Percentiles rank a stretch among this genome's conserved stretches.
Evolutionary conservation across 805 yeast genomes (phyloP).

Genomic region (Saccharomyces kudriavzevii): DNA sequence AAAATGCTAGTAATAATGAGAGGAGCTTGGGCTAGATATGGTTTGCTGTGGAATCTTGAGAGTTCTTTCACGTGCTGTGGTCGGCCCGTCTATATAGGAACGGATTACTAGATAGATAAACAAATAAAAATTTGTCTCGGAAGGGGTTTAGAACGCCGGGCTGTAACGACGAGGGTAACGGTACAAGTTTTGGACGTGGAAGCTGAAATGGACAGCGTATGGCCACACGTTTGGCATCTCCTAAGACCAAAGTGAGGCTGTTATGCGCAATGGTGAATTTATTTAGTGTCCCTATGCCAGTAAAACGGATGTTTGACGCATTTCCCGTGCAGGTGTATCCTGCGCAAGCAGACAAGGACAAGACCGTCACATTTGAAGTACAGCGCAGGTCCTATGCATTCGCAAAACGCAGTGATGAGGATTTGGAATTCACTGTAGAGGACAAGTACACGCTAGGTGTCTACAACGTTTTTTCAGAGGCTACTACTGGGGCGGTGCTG

Average conservation of each 20-base stretch:
- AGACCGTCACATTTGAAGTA: slow-evolving; percentile 20
- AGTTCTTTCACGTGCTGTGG: background rate
- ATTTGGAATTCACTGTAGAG: slow-evolving; percentile 1
- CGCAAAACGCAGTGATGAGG: slow-evolving; percentile 2
- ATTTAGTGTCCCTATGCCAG: slow-evolving; percentile 33
- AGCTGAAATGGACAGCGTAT: background rate
- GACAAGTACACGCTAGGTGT: slow-evolving; percentile 46
- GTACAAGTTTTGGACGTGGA: background rate
- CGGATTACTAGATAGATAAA: background rate
- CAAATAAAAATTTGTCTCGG: background rate
- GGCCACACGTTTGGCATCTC: background rate
- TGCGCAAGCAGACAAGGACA: slow-evolving; percentile 28
- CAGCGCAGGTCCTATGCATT: slow-evolving; percentile 20
- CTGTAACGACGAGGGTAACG: background rate
- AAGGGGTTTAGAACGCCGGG: background rate
- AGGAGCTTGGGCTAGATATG: background rate
- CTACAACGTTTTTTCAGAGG: slow-evolving; percentile 36
- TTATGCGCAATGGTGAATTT: background rate
- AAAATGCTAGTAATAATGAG: background rate
- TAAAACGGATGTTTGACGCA: slow-evolving; percentile 39
- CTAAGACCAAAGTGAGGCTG: background rate
- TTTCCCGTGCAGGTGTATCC: slow-evolving; percentile 45
- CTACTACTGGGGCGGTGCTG: slow-evolving; percentile 22
- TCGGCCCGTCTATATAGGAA: background rate
- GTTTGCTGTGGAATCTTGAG: background rate